Base-by-base conservation (phyloP, 2,329 filamentous ascomycete genomes). In the Cytospora piceicola region DNA sequence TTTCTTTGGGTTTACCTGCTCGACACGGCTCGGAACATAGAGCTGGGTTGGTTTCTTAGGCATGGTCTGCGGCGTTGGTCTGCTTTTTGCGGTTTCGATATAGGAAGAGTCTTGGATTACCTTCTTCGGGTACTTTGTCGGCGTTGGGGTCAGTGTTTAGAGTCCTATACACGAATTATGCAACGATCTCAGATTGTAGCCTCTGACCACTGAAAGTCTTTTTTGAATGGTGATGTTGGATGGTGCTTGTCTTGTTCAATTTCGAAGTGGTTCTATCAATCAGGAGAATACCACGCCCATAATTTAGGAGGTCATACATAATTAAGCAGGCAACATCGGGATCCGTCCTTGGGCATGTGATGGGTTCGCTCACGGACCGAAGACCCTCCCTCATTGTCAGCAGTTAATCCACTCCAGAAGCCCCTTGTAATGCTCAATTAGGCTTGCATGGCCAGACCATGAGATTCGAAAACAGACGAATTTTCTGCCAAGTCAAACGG, bases 401-500 rank as follows among this genome's bases (percentile, higher is more conserved):
- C 61, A 36, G 61, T 57, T 57, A 52, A 63, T 63, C 61, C 61
- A 63, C 53, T 63, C 29, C 51, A 30, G 15, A 32, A 30, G 51
- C 46, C 53, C 53, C 46, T 49, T 22, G 24, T 24, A 22, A 49
- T 12, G n/a, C n/a, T 49, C 24, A 46, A 22, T 51, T 59, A 58
- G 51, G 55, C 32, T 39, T 57, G 27, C 42, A 46, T 49, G 65
- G 63, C 39, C 29, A 36, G 57, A 65, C 65, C 62, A 66, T 56
- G 63, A 66, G 59, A 66, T 67, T 24, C 8, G 20, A 52, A 22
- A 36, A 29, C 27, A 3, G 29, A 32, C 29, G 52, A 55, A 53
- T 54, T 60, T 22, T 61, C 36, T 63, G 59, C 64, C 63, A 56
- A 65, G 63, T 36, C 58, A 61, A 65, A 61, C 53, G 58, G 52